These are phyloP conservation scores for Pontederia paniculata DNA, from an alignment of 176 grass and related monocot species.

Conservation along the genomic window DNA sequence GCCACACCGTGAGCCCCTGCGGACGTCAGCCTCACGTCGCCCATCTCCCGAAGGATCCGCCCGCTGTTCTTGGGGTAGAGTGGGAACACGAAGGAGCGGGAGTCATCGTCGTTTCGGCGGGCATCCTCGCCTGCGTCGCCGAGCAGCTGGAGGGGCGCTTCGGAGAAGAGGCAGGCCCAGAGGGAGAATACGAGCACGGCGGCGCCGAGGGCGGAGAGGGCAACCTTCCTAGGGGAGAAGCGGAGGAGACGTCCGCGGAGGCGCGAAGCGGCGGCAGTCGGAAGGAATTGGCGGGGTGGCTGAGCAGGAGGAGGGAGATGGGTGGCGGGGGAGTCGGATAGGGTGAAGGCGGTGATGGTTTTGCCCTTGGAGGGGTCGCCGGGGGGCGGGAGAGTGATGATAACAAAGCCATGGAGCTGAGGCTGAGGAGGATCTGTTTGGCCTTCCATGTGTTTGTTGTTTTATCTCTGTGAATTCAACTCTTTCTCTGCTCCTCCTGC, in stretches of 20 bases:
- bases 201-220: constrained; percentile 14
- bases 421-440: constrained; percentile 2
- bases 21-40: constrained; percentile 57
- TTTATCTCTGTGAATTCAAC: not conserved
- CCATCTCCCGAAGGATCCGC: constrained; percentile 42
- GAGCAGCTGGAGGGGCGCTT: constrained; percentile 52
- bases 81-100: constrained; percentile 64
- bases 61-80: constrained; percentile 52
- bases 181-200: constrained; percentile 27
- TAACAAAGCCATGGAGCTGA: constrained; percentile 79
- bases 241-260: not conserved
- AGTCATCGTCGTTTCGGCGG: constrained; percentile 28
- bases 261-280: not conserved
- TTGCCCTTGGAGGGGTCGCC: constrained; percentile 98
- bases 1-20: constrained; percentile 16
- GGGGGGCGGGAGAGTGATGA: constrained; percentile 79
- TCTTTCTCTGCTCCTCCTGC: not conserved
- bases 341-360: constrained; percentile 87
- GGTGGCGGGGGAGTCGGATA: constrained; percentile 32
- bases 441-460: not conserved
- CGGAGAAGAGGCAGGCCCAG: constrained; percentile 44
- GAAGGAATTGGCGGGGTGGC: not conserved
- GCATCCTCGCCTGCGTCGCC: constrained; percentile 17
- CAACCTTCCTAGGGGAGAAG: constrained; percentile 22
- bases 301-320: not conserved